A percentile compares a stretch with the other conserved stretches of the same genome.
Evolutionary conservation across 805 yeast genomes (phyloP).

Genomic region (Nakazawaea ernobii): DNA sequence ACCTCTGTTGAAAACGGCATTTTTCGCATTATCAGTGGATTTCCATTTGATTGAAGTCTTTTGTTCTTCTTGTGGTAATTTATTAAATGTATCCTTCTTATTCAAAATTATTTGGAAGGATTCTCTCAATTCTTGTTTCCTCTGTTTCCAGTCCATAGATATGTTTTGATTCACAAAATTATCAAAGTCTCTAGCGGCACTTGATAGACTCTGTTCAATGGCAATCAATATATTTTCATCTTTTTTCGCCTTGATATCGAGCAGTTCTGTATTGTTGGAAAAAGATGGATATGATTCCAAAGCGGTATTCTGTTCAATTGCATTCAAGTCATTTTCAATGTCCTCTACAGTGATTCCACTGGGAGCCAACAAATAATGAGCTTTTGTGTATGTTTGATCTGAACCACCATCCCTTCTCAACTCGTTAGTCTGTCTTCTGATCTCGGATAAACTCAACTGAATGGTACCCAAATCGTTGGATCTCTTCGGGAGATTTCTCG

Average conservation of each 20-base stretch:
- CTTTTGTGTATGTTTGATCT: conserved; percentile 49
- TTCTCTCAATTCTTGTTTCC: conserved; percentile 68
- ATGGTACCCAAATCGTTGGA: conserved; percentile 71
- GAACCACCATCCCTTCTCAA: conserved; percentile 42
- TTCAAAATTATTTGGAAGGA: conserved; percentile 55
- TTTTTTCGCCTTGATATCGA: conserved; percentile 54
- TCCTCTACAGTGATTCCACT: conserved; percentile 87
- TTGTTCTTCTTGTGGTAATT: conserved; percentile 10
- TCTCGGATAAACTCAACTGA: conserved; percentile 74
- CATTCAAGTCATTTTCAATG: conserved; percentile 54
- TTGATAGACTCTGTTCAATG: conserved; percentile 69
- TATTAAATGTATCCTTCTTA: conserved; percentile 12
- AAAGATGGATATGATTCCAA: background rate
- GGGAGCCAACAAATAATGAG: conserved; percentile 84
- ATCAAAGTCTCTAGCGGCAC: conserved; percentile 83
- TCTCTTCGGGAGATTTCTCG: conserved; percentile 64
- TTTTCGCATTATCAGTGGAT: conserved; percentile 28
- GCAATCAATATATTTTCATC: conserved; percentile 80
- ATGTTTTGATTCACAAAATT: conserved; percentile 65
- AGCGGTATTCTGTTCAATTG: conserved; percentile 24
- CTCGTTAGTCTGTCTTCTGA: conserved; percentile 59
- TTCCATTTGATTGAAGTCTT: conserved; percentile 9
- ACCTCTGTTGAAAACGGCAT: conserved; percentile 22
- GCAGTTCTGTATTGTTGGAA: background rate
- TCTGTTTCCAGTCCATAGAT: conserved; percentile 76